Conservation (phyloP, 2,329 filamentous ascomycete genomes). For the Penicillium polonicum region DNA sequence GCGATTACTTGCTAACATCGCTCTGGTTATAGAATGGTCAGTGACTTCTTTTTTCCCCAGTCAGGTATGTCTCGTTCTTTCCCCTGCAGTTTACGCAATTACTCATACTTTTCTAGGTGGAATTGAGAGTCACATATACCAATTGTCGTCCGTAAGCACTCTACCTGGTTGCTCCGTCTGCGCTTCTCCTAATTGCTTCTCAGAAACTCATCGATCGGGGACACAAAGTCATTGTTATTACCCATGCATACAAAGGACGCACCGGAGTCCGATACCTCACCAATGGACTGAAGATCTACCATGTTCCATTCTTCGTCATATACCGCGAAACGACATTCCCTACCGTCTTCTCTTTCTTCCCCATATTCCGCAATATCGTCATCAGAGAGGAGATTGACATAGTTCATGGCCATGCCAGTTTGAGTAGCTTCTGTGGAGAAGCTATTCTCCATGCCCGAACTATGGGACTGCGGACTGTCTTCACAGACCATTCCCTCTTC, state of each 20-base stretch:
- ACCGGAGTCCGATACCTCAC: conserved; percentile 93
- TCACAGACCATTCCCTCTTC: conserved; percentile 96
- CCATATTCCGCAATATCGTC: conserved; percentile 93
- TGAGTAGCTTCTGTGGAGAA: conserved; percentile 92
- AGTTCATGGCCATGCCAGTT: conserved; percentile 92
- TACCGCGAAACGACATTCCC: conserved; percentile 92
- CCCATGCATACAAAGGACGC: conserved; percentile 87
- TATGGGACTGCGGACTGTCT: conserved; percentile 93
- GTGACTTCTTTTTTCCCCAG: conserved; percentile 99
- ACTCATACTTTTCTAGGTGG: conserved; percentile 56
- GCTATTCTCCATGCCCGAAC: conserved; percentile 91
- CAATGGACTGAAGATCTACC: conserved; percentile 97
- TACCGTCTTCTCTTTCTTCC: conserved; percentile 98
- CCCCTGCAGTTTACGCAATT: not conserved
- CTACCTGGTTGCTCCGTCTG: not conserved
- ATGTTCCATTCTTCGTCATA: conserved; percentile 93
- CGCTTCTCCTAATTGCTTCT: conserved; percentile 10
- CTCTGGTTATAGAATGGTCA: conserved; percentile 69
- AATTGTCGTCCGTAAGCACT: conserved; percentile 69
- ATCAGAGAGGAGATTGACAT: conserved; percentile 94
- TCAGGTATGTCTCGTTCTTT: conserved; percentile 56
- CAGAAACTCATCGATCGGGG: conserved; percentile 93
- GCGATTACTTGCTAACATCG: conserved; percentile 28
- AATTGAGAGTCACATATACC: conserved; percentile 97
- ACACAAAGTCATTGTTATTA: conserved; percentile 97